A percentile compares a stretch with the other conserved stretches of the same genome.
phyloP scores from a whole-genome alignment of 2,329 filamentous ascomycete genomes.

The Fusarium torulosum region DNA sequence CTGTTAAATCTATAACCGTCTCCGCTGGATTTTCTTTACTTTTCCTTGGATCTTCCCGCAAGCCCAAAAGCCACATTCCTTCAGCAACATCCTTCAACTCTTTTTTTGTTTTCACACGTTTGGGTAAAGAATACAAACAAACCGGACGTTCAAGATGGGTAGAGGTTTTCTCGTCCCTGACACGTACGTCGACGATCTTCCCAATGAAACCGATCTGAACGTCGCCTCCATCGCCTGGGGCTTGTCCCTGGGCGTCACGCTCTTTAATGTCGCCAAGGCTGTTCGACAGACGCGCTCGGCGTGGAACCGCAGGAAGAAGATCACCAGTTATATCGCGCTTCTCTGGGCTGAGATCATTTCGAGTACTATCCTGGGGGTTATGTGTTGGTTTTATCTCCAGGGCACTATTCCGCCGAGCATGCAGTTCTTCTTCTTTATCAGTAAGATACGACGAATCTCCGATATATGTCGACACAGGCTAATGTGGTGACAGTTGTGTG shows the following conservation, averaged over 20 bases:
- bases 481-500: conserved; percentile 44
- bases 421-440: conserved; percentile 47
- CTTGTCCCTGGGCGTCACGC: conserved; percentile 42
- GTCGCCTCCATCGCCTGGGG: conserved; percentile 48
- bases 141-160: conserved; percentile 32
- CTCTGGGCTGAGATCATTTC: conserved; percentile 46
- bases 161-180: conserved; percentile 44
- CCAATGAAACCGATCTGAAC: conserved; percentile 46
- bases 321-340: conserved; percentile 41
- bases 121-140: too few species aligned
- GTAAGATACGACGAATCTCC: conserved; percentile 29
- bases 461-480: background rate
- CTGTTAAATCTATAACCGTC: conserved; percentile 12
- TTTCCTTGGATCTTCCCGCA: background rate
- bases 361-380: conserved; percentile 43
- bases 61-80: conserved; percentile 6
- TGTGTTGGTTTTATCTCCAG: conserved; percentile 47
- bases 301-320: conserved; percentile 37
- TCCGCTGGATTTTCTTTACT: background rate
- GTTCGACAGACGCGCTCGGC: conserved; percentile 36
- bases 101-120: background rate
- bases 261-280: conserved; percentile 46
- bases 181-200: conserved; percentile 31
- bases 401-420: conserved; percentile 49
- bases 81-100: background rate